Conservation (phyloP, 805 yeast species). For the Cephaloascus albidus region DNA sequence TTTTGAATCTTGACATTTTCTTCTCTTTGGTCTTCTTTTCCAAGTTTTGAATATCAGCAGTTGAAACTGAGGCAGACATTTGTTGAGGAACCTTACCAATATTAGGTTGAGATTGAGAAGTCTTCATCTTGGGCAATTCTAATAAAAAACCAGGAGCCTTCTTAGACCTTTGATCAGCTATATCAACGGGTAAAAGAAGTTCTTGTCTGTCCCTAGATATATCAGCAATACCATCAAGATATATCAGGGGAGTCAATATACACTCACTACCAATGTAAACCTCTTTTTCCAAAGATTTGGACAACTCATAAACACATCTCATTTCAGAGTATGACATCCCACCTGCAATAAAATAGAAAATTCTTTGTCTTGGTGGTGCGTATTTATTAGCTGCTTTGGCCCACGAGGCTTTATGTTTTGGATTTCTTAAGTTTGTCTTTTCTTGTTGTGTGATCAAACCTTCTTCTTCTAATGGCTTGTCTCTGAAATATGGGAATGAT, state of each 20-base stretch:
- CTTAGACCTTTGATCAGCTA: background rate
- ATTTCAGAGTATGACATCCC: slow-evolving; percentile 82
- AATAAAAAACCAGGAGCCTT: background rate
- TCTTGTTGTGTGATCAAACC: slow-evolving; percentile 27
- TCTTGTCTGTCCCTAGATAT: slow-evolving; percentile 21
- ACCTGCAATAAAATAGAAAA: slow-evolving; percentile 80
- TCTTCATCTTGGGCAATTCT: background rate
- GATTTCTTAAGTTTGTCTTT: slow-evolving; percentile 37
- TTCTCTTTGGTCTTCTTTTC: background rate
- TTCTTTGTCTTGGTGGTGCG: slow-evolving; percentile 44
- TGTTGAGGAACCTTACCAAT: background rate
- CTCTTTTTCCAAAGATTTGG: slow-evolving; percentile 54
- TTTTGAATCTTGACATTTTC: background rate
- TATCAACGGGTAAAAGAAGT: background rate
- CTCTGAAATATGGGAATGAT: slow-evolving; percentile 66
- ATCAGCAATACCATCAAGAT: slow-evolving; percentile 30
- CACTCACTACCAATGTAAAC: slow-evolving; percentile 78
- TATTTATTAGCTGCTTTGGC: slow-evolving; percentile 34
- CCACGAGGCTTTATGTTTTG: slow-evolving; percentile 72
- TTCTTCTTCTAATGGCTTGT: slow-evolving; percentile 54
- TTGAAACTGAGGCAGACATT: too few relatives aligned
- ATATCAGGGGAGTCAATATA: slow-evolving; percentile 48
- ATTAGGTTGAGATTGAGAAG: background rate
- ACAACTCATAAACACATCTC: slow-evolving; percentile 64
- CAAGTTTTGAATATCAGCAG: too few relatives aligned